Conservation (phyloP, 176 grass and related monocot genomes). For the Thinopyrum elongatum region DNA sequence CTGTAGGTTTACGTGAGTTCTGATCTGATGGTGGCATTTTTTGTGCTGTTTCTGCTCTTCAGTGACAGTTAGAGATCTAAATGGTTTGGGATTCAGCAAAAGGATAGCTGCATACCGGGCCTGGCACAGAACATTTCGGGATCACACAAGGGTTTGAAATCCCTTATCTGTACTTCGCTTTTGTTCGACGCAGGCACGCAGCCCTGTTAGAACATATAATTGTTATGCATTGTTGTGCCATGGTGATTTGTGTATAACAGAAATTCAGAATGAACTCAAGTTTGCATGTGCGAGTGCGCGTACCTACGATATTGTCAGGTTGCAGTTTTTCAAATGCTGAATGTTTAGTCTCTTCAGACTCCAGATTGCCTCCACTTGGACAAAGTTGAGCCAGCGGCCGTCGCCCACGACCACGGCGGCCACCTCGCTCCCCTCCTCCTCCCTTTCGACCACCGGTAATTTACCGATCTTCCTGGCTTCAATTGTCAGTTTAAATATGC, state of each 20-base stretch:
- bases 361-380: background rate
- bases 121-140: no score
- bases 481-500: no score
- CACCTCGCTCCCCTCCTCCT: no score
- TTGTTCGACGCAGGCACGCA: background rate
- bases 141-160: background rate
- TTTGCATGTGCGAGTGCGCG: background rate
- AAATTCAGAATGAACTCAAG: background rate
- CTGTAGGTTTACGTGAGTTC: background rate
- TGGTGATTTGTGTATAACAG: background rate
- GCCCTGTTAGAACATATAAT: background rate
- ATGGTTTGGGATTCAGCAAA: background rate
- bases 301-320: background rate
- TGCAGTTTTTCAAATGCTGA: background rate
- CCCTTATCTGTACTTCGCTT: background rate
- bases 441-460: no score
- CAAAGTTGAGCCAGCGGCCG: no score
- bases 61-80: background rate
- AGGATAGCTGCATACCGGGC: background rate
- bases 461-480: no score
- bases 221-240: background rate
- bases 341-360: no score
- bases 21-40: background rate
- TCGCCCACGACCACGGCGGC: no score
- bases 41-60: background rate